Evolutionary conservation across 176 grass and related monocot species (phyloP), one percentile per base, ranked within the genome.

Genomic region (Dendrocalamus sinicus): DNA sequence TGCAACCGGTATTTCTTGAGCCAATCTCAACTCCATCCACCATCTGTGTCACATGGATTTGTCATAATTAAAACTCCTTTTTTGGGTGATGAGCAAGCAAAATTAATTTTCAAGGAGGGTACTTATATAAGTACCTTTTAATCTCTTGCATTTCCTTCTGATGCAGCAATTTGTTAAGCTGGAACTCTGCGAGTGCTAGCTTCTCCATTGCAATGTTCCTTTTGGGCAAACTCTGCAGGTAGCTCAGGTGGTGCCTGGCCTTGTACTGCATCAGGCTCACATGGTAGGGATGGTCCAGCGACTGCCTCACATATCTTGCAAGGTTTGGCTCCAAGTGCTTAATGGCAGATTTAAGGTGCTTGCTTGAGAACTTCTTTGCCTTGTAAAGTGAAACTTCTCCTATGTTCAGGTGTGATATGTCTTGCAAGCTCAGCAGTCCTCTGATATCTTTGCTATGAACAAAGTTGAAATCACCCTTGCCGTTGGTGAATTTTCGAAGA

Each of bases 251-350:
- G 46, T 93, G 89, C 61, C 77, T 89, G 8, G 91, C 91, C 60
- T 91, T 93, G 77, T 84, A 96, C 7, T 52, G 84, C 79, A 26
- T 88, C 5, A 91, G 77, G 77, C 61, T 96, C 8, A 80, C 43
- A 79, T 96, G 91, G 79, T 93, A 91, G 3, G 94, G 91, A 72
- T 91, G 81, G 4, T 96, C 91, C 5, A 96, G 48, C 15, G 89
- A 68, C 13, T 88, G 87, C 12, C 50, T 85, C 70, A 96, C 80
- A 5, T 86, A 89, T 11, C 9, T 76, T 26, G 67, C 73, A 3
- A 79, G 64, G 62, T 82, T 78, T 19, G 89, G 86, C 2, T 78
- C 72, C 17, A 89, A 7, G 77, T 63, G 1, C 24, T 47, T 37
- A 3, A 85, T 61, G 22, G 52, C 86, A n/a, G 55, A 84, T 11